These are phyloP conservation scores for Mucor velutinosus DNA, from an alignment of 371 early-diverging fungal genomes.

Conservation along the genomic window DNA sequence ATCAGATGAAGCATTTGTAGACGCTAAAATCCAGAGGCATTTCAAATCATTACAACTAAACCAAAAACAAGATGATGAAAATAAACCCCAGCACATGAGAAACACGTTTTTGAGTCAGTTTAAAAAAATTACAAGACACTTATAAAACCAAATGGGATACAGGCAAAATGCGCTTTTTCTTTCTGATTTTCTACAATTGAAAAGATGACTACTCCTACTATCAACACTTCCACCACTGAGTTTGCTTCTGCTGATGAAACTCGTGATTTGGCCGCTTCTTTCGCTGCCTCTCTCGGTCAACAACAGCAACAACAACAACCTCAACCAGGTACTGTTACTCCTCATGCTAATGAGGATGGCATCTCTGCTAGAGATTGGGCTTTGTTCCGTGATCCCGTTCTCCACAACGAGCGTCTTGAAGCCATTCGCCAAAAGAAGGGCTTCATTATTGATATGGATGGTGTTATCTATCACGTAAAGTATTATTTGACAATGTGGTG, in stretches of 20 bases:
- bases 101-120: constrained; percentile 9
- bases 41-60: constrained; percentile 6
- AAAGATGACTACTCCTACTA: constrained; percentile 12
- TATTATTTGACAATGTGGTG: constrained; percentile 10
- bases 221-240: constrained; percentile 5
- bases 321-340: background rate
- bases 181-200: background rate
- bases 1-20: background rate
- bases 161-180: background rate
- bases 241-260: constrained; percentile 18
- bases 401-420: constrained; percentile 53
- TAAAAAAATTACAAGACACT: background rate
- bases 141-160: background rate
- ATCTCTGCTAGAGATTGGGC: constrained; percentile 44
- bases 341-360: constrained; percentile 19
- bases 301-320: constrained; percentile 1
- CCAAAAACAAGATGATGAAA: constrained; percentile 5
- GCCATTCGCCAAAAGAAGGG: constrained; percentile 64
- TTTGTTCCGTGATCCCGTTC: constrained; percentile 42
- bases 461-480: constrained; percentile 68
- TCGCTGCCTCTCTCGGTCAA: constrained; percentile 25
- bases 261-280: constrained; percentile 29
- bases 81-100: constrained; percentile 20
- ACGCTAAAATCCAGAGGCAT: constrained; percentile 4
- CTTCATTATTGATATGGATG: constrained; percentile 72